A percentile compares a stretch with the other conserved stretches of the same genome.
Evolutionary conservation across 805 yeast species (phyloP).

Genomic region (Wickerhamomyces mucosus): DNA sequence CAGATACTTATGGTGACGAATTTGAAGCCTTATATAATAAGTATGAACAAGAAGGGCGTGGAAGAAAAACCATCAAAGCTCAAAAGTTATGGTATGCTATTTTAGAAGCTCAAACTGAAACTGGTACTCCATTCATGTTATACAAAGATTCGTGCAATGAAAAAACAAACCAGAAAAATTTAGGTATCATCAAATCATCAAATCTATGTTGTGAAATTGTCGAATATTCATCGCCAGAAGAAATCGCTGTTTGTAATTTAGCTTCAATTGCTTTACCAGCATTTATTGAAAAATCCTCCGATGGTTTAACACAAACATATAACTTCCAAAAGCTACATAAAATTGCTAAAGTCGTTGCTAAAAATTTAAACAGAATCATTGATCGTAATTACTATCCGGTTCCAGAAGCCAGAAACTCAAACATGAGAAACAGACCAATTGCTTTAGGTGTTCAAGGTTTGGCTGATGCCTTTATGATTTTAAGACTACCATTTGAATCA

Average conservation of each 20-base stretch:
- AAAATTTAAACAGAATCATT: conserved; percentile 73
- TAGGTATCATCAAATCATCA: conserved; percentile 88
- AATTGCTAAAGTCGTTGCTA: conserved; percentile 66
- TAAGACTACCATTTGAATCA: conserved; percentile 83
- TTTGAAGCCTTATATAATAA: conserved; percentile 61
- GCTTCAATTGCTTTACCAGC: conserved; percentile 87
- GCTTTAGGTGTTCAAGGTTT: conserved; percentile 99
- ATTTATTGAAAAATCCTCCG: conserved; percentile 44
- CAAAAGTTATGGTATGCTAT: conserved; percentile 88
- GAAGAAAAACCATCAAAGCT: conserved; percentile 61
- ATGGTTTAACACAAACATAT: conserved; percentile 38
- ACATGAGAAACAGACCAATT: conserved; percentile 80
- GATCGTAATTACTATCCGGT: conserved; percentile 85
- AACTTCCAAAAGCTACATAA: conserved; percentile 70
- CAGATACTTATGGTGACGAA: conserved; percentile 77
- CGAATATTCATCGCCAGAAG: conserved; percentile 86
- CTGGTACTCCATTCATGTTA: conserved; percentile 92
- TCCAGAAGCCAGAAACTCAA: conserved; percentile 62
- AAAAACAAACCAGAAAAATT: conserved; percentile 84
- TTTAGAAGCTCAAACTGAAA: conserved; percentile 87
- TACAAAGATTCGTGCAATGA: conserved; percentile 87
- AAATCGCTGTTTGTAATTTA: conserved; percentile 91
- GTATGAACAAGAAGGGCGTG: conserved; percentile 66
- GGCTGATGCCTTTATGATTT: conserved; percentile 76
- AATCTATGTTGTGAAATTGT: conserved; percentile 92